Conservation (phyloP, 345 rosid genomes). For the Arabidopsis arenosa region DNA sequence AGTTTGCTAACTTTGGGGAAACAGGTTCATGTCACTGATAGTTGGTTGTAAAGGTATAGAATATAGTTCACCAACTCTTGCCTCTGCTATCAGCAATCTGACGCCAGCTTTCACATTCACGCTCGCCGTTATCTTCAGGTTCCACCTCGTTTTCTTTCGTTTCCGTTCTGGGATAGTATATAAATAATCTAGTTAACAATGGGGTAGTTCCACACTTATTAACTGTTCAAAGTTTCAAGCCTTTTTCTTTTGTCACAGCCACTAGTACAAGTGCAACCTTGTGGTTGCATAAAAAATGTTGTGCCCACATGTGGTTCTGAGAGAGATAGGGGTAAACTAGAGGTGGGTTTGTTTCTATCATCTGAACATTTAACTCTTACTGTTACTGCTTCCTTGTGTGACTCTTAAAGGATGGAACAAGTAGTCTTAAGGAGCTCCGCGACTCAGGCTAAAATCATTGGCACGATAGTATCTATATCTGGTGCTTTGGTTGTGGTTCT, state of each 20-base stretch:
- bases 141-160: not conserved
- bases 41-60: constrained; percentile 40
- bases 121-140: constrained; percentile 46
- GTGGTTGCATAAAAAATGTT: not conserved
- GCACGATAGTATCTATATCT: constrained; percentile 42
- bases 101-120: constrained; percentile 43
- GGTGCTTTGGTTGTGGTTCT: constrained; percentile 46
- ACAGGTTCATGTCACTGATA: constrained; percentile 30
- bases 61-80: constrained; percentile 43
- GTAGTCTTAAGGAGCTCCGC: constrained; percentile 39
- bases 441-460: constrained; percentile 42
- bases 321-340: not conserved
- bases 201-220: not conserved
- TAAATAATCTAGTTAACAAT: not conserved
- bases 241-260: not conserved
- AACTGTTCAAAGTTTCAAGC: not conserved
- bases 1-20: constrained; percentile 21
- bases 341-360: not conserved
- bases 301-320: not conserved
- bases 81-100: constrained; percentile 44
- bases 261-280: constrained; percentile 2
- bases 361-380: not conserved
- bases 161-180: not conserved
- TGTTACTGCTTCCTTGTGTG: constrained; percentile 4
- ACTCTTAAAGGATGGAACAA: constrained; percentile 34